phyloP scores from a whole-genome alignment of 129 eudicot species.

The Mikania micrantha region DNA sequence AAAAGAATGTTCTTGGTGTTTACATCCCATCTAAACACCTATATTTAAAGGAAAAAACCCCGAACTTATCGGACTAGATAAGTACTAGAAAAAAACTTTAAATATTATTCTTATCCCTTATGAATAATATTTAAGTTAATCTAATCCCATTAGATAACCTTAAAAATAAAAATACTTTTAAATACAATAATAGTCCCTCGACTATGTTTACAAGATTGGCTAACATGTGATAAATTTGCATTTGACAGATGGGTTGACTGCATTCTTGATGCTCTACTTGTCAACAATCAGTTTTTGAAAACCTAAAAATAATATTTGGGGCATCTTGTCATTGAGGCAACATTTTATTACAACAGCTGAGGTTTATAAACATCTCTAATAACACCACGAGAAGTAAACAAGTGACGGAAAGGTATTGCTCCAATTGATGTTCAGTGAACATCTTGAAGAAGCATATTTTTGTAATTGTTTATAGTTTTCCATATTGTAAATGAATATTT shows the following conservation, averaged over 20 bases:
- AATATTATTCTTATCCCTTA: no score
- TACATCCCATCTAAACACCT: no score
- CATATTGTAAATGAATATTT: constrained; percentile 11
- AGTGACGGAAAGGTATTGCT: constrained; percentile 5
- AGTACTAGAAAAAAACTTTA: no score
- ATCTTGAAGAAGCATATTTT: background rate
- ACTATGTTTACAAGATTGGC: no score
- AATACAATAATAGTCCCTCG: no score
- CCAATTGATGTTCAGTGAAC: background rate
- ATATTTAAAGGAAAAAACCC: no score
- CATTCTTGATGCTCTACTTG: constrained; percentile 64
- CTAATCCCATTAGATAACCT: no score
- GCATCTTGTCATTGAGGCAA: constrained; percentile 7
- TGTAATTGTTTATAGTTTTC: constrained; percentile 17
- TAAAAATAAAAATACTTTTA: no score
- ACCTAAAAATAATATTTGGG: background rate
- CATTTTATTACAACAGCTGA: constrained; percentile 11
- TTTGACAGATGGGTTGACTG: constrained; percentile 70
- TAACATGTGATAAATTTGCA: background rate
- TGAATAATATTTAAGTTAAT: no score
- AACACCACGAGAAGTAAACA: constrained; percentile 1
- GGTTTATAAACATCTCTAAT: constrained; percentile 1
- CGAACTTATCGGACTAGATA: no score
- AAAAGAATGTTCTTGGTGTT: no score
- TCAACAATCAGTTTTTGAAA: constrained; percentile 9